A percentile compares a stretch with the other conserved stretches of the same genome.
These are phyloP conservation scores for Colletotrichum incanum DNA, from an alignment of 2,329 filamentous ascomycete genomes.

Conservation along the genomic window DNA sequence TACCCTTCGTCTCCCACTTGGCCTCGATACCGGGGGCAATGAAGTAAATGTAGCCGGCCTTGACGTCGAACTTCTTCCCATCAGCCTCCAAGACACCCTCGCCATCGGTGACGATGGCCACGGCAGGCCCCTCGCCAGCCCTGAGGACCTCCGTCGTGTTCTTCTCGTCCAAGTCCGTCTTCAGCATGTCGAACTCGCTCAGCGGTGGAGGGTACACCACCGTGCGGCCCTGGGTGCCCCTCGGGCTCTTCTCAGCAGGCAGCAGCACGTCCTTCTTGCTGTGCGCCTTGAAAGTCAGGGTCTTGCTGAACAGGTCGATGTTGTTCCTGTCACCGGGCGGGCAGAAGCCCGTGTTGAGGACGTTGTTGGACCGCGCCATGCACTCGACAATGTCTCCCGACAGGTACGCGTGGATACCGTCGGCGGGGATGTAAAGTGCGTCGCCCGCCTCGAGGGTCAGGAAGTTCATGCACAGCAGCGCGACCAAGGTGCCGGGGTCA, in stretches of 20 bases:
- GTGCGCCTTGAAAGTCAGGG: constrained; percentile 77
- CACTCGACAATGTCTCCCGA: constrained; percentile 83
- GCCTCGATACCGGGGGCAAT: constrained; percentile 68
- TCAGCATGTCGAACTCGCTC: constrained; percentile 80
- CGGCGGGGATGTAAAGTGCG: constrained; percentile 79
- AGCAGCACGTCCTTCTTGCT: constrained; percentile 70
- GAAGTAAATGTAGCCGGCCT: constrained; percentile 77
- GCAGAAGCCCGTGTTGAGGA: constrained; percentile 83
- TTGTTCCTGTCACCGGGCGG: constrained; percentile 75
- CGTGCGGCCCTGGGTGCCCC: constrained; percentile 72
- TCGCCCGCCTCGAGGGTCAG: constrained; percentile 76
- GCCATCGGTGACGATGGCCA: constrained; percentile 75
- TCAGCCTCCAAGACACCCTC: constrained; percentile 69
- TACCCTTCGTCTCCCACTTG: constrained; percentile 51
- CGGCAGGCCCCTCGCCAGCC: constrained; percentile 72
- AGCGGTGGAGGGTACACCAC: constrained; percentile 76
- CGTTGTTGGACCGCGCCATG: constrained; percentile 83
- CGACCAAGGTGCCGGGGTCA: constrained; percentile 79
- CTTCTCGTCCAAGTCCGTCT: constrained; percentile 71
- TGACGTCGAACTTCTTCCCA: constrained; percentile 67
- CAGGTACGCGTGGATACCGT: constrained; percentile 82
- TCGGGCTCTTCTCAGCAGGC: constrained; percentile 50
- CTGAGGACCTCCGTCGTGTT: constrained; percentile 71
- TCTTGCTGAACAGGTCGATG: constrained; percentile 74
- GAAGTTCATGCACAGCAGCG: constrained; percentile 83